phyloP scores from a whole-genome alignment of 371 early-diverging fungal species.

The Lichtheimia corymbifera region DNA sequence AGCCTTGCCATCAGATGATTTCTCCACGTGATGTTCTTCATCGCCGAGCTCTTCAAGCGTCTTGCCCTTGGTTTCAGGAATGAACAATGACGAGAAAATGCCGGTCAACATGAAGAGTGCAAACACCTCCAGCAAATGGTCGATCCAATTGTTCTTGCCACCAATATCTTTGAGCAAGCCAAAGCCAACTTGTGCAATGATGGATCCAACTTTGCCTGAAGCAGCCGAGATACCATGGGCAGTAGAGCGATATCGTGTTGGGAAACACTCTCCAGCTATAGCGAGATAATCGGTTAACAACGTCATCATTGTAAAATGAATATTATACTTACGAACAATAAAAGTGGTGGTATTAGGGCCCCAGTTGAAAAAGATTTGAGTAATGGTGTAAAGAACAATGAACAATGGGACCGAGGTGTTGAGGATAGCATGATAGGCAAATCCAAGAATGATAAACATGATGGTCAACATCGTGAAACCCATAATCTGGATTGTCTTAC shows the following conservation, averaged over 20 bases:
- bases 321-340: constrained; percentile 1
- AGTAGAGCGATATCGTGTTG: constrained; percentile 83
- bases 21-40: constrained; percentile 12
- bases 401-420: constrained; percentile 59
- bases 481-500: constrained; percentile 79
- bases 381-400: constrained; percentile 72
- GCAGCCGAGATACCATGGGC: constrained; percentile 92
- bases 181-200: constrained; percentile 76
- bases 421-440: constrained; percentile 49
- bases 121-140: constrained; percentile 72
- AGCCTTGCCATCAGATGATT: too few species aligned
- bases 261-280: constrained; percentile 86
- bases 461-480: constrained; percentile 61
- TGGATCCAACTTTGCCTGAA: constrained; percentile 84
- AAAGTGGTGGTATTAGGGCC: constrained; percentile 87
- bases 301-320: constrained; percentile 16
- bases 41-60: constrained; percentile 44
- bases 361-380: constrained; percentile 89
- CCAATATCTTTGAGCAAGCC: constrained; percentile 73
- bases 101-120: constrained; percentile 80
- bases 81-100: constrained; percentile 55
- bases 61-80: constrained; percentile 51
- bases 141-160: constrained; percentile 63
- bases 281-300: constrained; percentile 23
- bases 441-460: constrained; percentile 47